A percentile compares a stretch with the other conserved stretches of the same genome.
phyloP scores from a whole-genome alignment of 2,329 filamentous ascomycete genomes.

The Calycina herbarum region DNA sequence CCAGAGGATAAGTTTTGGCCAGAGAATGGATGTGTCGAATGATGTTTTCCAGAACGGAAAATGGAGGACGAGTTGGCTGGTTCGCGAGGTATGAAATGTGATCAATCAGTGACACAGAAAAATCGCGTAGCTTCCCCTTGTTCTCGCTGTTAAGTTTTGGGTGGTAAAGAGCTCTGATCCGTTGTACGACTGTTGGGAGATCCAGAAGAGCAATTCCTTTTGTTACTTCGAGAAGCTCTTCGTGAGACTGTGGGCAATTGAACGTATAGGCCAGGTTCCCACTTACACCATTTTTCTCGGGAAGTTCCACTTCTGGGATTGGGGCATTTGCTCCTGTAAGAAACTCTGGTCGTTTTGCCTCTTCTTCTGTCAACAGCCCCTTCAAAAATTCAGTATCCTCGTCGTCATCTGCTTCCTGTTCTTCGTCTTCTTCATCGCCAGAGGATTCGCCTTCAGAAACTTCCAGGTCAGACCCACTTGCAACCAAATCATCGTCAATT shows the following conservation, averaged over 20 bases:
- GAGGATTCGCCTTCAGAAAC: constrained; percentile 50
- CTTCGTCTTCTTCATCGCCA: constrained; percentile 46
- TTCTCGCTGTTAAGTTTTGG: constrained; percentile 82
- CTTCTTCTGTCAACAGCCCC: constrained; percentile 62
- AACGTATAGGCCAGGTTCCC: constrained; percentile 78
- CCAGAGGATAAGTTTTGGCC: constrained; percentile 78
- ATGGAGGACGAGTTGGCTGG: constrained; percentile 50
- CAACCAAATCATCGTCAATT: constrained; percentile 84
- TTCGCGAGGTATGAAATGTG: constrained; percentile 54
- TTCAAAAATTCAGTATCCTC: constrained; percentile 73
- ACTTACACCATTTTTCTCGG: constrained; percentile 39
- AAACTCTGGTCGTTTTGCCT: constrained; percentile 55
- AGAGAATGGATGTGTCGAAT: constrained; percentile 92
- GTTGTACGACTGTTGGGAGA: constrained; percentile 77
- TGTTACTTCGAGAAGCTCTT: constrained; percentile 68
- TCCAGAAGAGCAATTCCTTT: constrained; percentile 62
- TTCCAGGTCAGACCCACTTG: constrained; percentile 73
- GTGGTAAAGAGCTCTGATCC: constrained; percentile 90
- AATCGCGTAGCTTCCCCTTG: constrained; percentile 75
- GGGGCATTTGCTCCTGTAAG: constrained; percentile 46
- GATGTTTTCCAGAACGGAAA: constrained; percentile 72
- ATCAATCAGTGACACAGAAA: constrained; percentile 66
- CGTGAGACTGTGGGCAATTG: constrained; percentile 75
- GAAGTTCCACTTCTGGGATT: constrained; percentile 44
- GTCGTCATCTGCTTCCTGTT: constrained; percentile 42